Evolutionary conservation across 495 filamentous ascomycete genomes (phyloP), one percentile per base, ranked within the genome.

Genomic region (Durotheca rogersii): DNA sequence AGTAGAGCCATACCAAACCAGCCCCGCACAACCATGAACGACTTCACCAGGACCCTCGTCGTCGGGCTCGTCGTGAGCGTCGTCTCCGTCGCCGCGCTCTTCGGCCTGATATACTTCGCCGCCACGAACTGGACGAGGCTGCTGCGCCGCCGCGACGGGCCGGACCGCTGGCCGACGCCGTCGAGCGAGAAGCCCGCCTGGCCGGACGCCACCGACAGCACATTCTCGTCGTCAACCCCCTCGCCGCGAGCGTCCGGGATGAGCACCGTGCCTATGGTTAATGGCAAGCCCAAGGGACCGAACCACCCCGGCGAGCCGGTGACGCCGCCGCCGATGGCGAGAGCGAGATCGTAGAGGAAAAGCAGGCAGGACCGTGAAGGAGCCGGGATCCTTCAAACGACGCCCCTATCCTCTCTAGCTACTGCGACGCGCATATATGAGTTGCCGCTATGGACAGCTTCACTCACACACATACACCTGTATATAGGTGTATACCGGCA

Each of bases 111-210:
- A 15, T 53, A 58, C n/a, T 53, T 44, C 16, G 15, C 63, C 36
- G 62, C 62, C 16, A 43, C 58, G 0, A 58, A 63, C 62, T 66
- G 62, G 62, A n/a, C 62, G 10, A 58, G 21, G 31, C 16, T 63
- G n/a, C 16, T 53, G 9, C 62, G 53, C 7, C 53, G 53, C 7
- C 53, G 53, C 14, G 40, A 29, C 29, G 42, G 47, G 1, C 62
- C 53, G 25, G 39, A 63, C 37, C 49, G 53, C 18, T 60, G 45
- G 42, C 27, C 25, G 3, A 27, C 46, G 14, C 37, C 46, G 6
- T 47, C 52, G 15, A 42, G 41, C 32, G 57, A 59, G 50, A 59
- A 66, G 41, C 15, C 50, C 10, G 15, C 37, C n/a, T 66, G 62
- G 62, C 62, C 62, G 14, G 38, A 32, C 19, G 56, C 58, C 16